Conservation (phyloP, 2,329 filamentous ascomycete genomes). For the Rachicladosporium sp. region DNA sequence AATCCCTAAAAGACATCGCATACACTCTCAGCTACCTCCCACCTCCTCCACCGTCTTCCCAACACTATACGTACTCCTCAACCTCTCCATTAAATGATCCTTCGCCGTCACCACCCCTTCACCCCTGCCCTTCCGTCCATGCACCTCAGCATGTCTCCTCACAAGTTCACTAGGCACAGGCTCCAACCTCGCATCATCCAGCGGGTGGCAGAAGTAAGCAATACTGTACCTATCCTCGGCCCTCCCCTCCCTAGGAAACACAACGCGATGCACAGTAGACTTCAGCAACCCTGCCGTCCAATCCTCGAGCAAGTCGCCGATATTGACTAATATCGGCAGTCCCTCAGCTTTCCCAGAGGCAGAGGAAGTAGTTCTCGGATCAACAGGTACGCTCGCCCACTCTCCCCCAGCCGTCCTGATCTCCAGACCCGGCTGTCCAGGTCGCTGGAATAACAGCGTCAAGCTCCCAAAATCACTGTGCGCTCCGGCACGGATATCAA, state of each 20-base stretch:
- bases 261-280: slow-evolving; percentile 79
- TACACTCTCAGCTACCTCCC: too few species aligned
- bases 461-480: slow-evolving; percentile 74
- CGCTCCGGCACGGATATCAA: slow-evolving; percentile 74
- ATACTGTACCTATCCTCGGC: slow-evolving; percentile 44
- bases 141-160: slow-evolving; percentile 21
- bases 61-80: slow-evolving; percentile 46
- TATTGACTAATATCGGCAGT: slow-evolving; percentile 55
- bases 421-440: slow-evolving; percentile 76
- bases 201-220: slow-evolving; percentile 51
- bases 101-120: slow-evolving; percentile 43
- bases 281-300: slow-evolving; percentile 86
- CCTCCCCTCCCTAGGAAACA: slow-evolving; percentile 44
- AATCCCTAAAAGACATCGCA: too few species aligned
- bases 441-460: slow-evolving; percentile 69
- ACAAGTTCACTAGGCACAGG: slow-evolving; percentile 45
- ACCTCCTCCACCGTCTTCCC: slow-evolving; percentile 3
- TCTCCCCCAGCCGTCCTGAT: slow-evolving; percentile 47
- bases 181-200: slow-evolving; percentile 42
- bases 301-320: slow-evolving; percentile 62
- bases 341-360: not conserved
- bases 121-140: slow-evolving; percentile 12
- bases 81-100: slow-evolving; percentile 45
- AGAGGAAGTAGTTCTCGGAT: slow-evolving; percentile 17
- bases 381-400: slow-evolving; percentile 33